Percentiles rank a stretch among this genome's conserved stretches.
phyloP scores from a whole-genome alignment of 169 alveolate species.

The Plasmodium adleri region DNA sequence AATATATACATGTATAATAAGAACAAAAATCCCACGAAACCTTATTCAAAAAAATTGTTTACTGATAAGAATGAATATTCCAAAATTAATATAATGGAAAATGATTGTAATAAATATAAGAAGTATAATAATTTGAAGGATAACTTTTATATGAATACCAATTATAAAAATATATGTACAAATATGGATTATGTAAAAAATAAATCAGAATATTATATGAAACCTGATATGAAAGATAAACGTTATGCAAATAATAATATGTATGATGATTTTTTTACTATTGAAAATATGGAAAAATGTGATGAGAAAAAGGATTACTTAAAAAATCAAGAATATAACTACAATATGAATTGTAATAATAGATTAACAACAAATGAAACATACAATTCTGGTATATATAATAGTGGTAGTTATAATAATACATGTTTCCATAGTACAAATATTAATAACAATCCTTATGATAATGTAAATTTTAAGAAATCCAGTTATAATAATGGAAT shows the following conservation, averaged over 20 bases:
- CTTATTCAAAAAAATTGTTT: slow-evolving; percentile 2
- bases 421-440: no score
- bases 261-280: slow-evolving; percentile 76
- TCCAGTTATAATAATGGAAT: no score
- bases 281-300: slow-evolving; percentile 67
- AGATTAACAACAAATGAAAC: not conserved
- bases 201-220: slow-evolving; percentile 42
- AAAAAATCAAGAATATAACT: slow-evolving; percentile 28
- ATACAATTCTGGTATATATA: not conserved
- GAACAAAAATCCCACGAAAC: not conserved
- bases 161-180: slow-evolving; percentile 25
- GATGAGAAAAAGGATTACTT: slow-evolving; percentile 60
- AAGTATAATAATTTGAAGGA: slow-evolving; percentile 71
- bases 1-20: slow-evolving; percentile 27
- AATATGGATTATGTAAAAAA: slow-evolving; percentile 30
- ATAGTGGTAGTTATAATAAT: not conserved
- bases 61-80: slow-evolving; percentile 17
- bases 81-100: slow-evolving; percentile 11
- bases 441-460: no score
- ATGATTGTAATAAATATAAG: slow-evolving; percentile 34
- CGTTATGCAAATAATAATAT: slow-evolving; percentile 57
- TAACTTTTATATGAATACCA: slow-evolving; percentile 52
- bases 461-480: no score
- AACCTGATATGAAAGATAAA: slow-evolving; percentile 30
- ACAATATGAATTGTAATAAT: not conserved